These are phyloP conservation scores for Boletus reticulatus DNA, from an alignment of 768 basidiomycete genomes.

Conservation along the genomic window DNA sequence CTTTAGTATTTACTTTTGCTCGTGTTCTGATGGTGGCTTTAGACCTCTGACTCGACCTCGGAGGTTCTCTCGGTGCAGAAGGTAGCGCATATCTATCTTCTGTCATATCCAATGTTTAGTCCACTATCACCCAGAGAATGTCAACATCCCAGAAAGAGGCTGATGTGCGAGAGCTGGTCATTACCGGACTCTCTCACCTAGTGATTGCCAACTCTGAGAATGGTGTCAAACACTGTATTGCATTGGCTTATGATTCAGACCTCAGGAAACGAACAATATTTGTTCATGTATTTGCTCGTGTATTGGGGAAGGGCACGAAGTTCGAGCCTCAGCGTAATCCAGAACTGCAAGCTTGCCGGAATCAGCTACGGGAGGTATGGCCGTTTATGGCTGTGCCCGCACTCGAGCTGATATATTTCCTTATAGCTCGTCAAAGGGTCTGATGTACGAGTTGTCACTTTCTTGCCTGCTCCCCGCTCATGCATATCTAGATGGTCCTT, in stretches of 20 bases:
- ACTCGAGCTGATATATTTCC: conserved; percentile 2
- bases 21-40: conserved; percentile 4
- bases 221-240: conserved; percentile 85
- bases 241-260: conserved; percentile 74
- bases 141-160: conserved; percentile 49
- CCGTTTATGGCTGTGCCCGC: background rate
- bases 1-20: background rate
- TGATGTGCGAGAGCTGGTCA: conserved; percentile 72
- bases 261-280: conserved; percentile 73
- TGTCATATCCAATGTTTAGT: background rate
- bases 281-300: conserved; percentile 79
- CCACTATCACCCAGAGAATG: conserved; percentile 36
- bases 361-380: conserved; percentile 59
- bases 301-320: conserved; percentile 75
- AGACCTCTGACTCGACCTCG: conserved; percentile 51
- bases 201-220: conserved; percentile 83
- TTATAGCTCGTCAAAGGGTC: conserved; percentile 68
- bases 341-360: conserved; percentile 44
- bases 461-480: conserved; percentile 8
- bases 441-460: conserved; percentile 47
- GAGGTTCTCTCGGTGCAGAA: conserved; percentile 48
- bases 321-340: conserved; percentile 63
- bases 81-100: conserved; percentile 28
- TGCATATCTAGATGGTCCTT: conserved; percentile 56
- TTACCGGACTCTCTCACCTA: conserved; percentile 77